Evolutionary conservation across 2,329 filamentous ascomycete genomes (phyloP).

Genomic region (Diplodia scrobiculata): DNA sequence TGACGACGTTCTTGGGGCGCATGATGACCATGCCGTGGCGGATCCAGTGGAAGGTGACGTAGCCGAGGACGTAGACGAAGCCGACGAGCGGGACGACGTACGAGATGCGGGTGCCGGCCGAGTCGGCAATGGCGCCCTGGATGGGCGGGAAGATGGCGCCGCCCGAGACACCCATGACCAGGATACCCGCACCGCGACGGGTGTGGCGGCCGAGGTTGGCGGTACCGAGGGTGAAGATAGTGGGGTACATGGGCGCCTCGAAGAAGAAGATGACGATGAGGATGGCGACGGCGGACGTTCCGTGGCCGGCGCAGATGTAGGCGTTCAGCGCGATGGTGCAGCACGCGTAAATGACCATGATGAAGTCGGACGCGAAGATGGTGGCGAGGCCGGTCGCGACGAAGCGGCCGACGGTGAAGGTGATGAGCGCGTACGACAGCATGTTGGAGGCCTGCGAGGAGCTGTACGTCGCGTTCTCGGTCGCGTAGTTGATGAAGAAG

Average conservation of each 20-base stretch:
- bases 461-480: constrained; percentile 39
- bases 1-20: constrained; percentile 38
- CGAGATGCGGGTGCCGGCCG: constrained; percentile 46
- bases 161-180: constrained; percentile 46
- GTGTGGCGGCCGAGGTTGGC: constrained; percentile 46
- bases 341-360: constrained; percentile 39
- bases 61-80: constrained; percentile 46
- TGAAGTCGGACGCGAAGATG: constrained; percentile 45
- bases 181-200: constrained; percentile 46
- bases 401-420: constrained; percentile 47
- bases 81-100: constrained; percentile 51
- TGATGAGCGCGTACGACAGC: constrained; percentile 45
- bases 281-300: constrained; percentile 39
- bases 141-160: constrained; percentile 44
- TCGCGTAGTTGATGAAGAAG: constrained; percentile 48
- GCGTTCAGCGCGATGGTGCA: constrained; percentile 37
- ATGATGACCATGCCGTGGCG: constrained; percentile 40
- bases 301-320: constrained; percentile 40
- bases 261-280: constrained; percentile 46
- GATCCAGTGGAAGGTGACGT: constrained; percentile 41
- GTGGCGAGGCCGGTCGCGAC: constrained; percentile 33
- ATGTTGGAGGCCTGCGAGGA: constrained; percentile 41
- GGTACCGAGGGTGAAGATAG: constrained; percentile 47
- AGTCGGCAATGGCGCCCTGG: constrained; percentile 45
- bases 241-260: constrained; percentile 44